These are phyloP conservation scores for Teunomyces stri DNA, from an alignment of 805 yeast genomes.

Conservation along the genomic window DNA sequence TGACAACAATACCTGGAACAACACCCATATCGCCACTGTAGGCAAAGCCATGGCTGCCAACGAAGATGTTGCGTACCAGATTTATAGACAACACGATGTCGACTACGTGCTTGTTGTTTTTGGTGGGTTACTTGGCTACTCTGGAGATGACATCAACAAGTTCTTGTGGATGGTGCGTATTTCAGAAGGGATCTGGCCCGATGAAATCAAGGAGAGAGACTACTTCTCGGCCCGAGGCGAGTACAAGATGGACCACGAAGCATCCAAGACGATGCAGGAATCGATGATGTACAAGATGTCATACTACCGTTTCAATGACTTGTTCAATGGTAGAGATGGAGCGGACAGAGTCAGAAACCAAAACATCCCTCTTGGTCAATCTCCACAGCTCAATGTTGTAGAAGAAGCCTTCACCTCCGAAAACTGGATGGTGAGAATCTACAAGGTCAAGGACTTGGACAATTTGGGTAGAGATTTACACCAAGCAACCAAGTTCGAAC, in stretches of 20 bases:
- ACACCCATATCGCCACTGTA: constrained; percentile 98
- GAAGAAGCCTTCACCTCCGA: constrained; percentile 95
- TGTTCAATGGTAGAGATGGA: constrained; percentile 61
- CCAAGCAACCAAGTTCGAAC: constrained; percentile 55
- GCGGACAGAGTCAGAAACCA: constrained; percentile 89
- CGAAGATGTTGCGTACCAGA: constrained; percentile 85
- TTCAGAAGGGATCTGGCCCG: constrained; percentile 99
- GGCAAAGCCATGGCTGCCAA: constrained; percentile 95
- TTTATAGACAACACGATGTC: constrained; percentile 87
- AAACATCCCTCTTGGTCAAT: constrained; percentile 50
- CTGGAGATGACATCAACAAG: constrained; percentile 96
- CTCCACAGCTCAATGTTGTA: constrained; percentile 61
- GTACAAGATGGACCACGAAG: constrained; percentile 78
- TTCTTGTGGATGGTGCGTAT: constrained; percentile 98
- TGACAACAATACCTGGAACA: constrained; percentile 99
- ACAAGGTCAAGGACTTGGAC: constrained; percentile 86
- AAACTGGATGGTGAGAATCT: constrained; percentile 95
- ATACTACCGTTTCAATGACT: constrained; percentile 78
- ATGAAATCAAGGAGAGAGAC: constrained; percentile 84
- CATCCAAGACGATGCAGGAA: constrained; percentile 81
- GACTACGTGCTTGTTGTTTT: constrained; percentile 91
- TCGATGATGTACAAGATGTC: constrained; percentile 94
- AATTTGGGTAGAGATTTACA: constrained; percentile 76
- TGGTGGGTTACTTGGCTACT: constrained; percentile 90
- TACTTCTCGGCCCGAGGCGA: constrained; percentile 85